Evolutionary conservation across 768 basidiomycete genomes (phyloP).

Genomic region (Collybia nuda): DNA sequence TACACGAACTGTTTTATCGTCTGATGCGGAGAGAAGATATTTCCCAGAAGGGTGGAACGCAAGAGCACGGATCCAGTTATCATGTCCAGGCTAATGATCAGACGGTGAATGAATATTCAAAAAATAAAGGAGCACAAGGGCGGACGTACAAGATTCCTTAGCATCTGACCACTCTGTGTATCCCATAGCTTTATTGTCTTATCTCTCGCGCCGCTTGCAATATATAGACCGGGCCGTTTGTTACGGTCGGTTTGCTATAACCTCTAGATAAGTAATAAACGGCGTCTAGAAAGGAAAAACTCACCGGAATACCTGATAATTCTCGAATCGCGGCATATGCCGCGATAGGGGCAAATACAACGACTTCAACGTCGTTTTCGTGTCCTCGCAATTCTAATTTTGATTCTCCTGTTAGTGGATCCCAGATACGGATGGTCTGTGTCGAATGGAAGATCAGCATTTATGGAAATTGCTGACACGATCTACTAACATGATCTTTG

Average conservation of each 20-base stretch:
- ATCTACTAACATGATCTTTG: conserved; percentile 73
- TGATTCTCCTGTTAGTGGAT: conserved; percentile 68
- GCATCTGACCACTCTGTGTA: conserved; percentile 73
- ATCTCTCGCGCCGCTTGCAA: conserved; percentile 85
- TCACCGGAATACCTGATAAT: conserved; percentile 68
- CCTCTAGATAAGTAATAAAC: conserved; percentile 3
- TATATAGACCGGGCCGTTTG: conserved; percentile 56
- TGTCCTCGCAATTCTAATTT: conserved; percentile 87
- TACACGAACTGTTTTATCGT: conserved; percentile 88
- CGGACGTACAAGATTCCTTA: conserved; percentile 69
- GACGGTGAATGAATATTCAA: conserved; percentile 6
- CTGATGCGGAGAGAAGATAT: conserved; percentile 85
- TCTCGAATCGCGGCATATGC: conserved; percentile 78
- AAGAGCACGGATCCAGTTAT: conserved; percentile 88
- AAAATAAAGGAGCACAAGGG: conserved; percentile 7
- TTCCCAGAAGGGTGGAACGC: conserved; percentile 91
- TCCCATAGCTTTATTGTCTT: conserved; percentile 95
- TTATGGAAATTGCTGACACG: not conserved
- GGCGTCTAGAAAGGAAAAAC: conserved; percentile 18
- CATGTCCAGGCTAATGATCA: conserved; percentile 63
- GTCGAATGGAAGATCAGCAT: conserved; percentile 17
- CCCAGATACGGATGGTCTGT: conserved; percentile 79
- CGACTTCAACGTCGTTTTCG: conserved; percentile 82
- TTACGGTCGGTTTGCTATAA: conserved; percentile 48
- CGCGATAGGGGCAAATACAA: conserved; percentile 76